Evolutionary conservation across 2,329 filamentous ascomycete genomes (phyloP), one percentile per base, ranked within the genome.

Genomic region (Curvularia sp.): DNA sequence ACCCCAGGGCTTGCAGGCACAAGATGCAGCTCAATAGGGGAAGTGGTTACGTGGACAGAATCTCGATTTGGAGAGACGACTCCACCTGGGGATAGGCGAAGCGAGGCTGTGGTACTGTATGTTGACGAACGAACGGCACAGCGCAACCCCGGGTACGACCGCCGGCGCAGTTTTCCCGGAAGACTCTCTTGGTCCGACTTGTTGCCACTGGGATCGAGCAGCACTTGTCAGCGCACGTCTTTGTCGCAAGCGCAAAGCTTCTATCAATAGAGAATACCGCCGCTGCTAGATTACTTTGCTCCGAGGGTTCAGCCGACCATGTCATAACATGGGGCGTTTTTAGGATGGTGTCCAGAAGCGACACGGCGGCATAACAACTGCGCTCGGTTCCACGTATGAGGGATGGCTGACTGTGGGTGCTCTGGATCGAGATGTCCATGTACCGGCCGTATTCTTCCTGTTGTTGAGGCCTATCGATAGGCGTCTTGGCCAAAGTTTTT

Each of bases 381-480:
- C 15, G 23, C 10, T 8, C n/a, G 23, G 10, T 6, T n/a, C 13
- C n/a, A 41, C 49, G n/a, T 30, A 27, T 25, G 23, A 23, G 9
- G 25, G 25, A 27, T 28, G 49, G 25, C 21, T 15, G n/a, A 21
- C 15, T 13, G 49, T 34, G 39, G 21, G 30, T 18, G 42, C 23
- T 15, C 21, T 13, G 30, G 45, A 58, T 49, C 10, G 55, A 38
- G 23, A 32, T 32, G 15, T 32, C 34, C 23, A 39, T 34, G 27
- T 52, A 53, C 32, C 49, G 23, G 49, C 51, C 53, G 13, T 48
- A 18, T 34, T 19, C 1, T 10, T n/a, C n/a, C 3, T 34, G 32
- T 25, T 53, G 49, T 59, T 54, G 52, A 52, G 54, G 49, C 56
- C 58, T 64, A 67, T 68, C 61, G 60, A 69, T 64, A 64, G 54